Evolutionary conservation across 78 protist species (phyloP).

Genomic region (Bodo saltans): DNA sequence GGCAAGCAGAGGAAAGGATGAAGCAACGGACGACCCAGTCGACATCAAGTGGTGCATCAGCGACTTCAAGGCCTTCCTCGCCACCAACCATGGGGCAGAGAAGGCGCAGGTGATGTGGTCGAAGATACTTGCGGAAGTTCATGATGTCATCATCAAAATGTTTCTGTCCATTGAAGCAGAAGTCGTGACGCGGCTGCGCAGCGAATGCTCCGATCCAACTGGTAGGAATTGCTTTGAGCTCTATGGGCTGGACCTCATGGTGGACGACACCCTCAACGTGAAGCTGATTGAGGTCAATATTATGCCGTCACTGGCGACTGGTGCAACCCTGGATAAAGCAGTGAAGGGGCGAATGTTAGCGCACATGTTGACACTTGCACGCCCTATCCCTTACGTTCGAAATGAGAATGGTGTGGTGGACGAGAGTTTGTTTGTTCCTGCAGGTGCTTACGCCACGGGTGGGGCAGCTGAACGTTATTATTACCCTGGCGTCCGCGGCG

Average conservation of each 20-base stretch:
- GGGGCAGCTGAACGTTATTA: too few relatives aligned
- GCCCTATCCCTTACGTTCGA: conserved; percentile 31
- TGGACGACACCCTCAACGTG: conserved; percentile 39
- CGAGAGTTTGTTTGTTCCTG: too few relatives aligned
- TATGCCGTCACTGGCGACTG: conserved; percentile 39
- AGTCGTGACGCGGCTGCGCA: neutral
- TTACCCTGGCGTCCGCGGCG: too few relatives aligned
- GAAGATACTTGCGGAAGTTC: conserved; percentile 5
- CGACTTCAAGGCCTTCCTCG: conserved; percentile 16
- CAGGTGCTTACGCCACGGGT: too few relatives aligned
- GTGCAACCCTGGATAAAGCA: conserved; percentile 38
- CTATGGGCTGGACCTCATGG: conserved; percentile 61
- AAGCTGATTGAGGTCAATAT: conserved; percentile 48
- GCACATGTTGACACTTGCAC: conserved; percentile 19
- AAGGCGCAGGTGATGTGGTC: neutral
- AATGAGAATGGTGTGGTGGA: neutral
- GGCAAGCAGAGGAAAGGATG: neutral
- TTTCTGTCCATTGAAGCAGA: conserved; percentile 40
- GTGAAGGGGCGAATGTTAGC: conserved; percentile 18
- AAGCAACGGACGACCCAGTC: conserved; percentile 4
- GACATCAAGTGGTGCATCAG: conserved; percentile 53
- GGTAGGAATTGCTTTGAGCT: conserved; percentile 49
- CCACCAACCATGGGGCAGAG: neutral
- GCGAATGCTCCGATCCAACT: neutral
- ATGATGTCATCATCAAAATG: conserved; percentile 49